Conservation (phyloP, 2,329 filamentous ascomycete species). For the Penicillium freii region DNA sequence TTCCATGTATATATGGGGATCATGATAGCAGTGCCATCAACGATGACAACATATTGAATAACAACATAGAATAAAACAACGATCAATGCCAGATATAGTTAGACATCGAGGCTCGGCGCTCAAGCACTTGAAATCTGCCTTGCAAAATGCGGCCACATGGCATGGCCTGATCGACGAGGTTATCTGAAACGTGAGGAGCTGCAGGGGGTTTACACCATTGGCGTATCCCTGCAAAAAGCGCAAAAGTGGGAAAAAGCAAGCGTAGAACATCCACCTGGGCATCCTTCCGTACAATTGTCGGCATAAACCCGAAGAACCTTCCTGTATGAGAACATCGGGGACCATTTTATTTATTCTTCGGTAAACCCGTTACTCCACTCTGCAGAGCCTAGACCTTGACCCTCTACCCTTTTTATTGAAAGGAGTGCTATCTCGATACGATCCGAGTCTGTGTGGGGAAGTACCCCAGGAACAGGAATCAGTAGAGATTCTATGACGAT, state of each 20-base stretch:
- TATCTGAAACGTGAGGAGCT: slow-evolving; percentile 7
- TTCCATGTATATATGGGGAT: not conserved
- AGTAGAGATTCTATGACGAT: not conserved
- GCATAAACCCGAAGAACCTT: not conserved
- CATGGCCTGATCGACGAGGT: slow-evolving; percentile 10
- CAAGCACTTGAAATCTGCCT: slow-evolving; percentile 7
- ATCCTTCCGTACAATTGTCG: not conserved
- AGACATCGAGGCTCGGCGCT: not conserved
- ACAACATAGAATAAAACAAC: not conserved
- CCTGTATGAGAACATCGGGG: not conserved
- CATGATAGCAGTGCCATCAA: not conserved
- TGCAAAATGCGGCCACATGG: slow-evolving; percentile 9
- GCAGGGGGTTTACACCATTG: not conserved
- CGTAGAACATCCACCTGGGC: not conserved
- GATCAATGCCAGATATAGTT: not conserved
- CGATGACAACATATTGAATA: not conserved
- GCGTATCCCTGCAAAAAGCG: not conserved
- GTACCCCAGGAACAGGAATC: not conserved
- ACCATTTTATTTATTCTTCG: not conserved
- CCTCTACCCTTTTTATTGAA: not conserved
- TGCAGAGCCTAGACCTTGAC: not conserved
- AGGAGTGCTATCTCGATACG: not conserved
- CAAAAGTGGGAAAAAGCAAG: not conserved
- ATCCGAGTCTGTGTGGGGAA: not conserved
- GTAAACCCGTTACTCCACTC: not conserved